Base-by-base conservation (phyloP, 352 stramenopile species). In the Phytophthora foliorum region DNA sequence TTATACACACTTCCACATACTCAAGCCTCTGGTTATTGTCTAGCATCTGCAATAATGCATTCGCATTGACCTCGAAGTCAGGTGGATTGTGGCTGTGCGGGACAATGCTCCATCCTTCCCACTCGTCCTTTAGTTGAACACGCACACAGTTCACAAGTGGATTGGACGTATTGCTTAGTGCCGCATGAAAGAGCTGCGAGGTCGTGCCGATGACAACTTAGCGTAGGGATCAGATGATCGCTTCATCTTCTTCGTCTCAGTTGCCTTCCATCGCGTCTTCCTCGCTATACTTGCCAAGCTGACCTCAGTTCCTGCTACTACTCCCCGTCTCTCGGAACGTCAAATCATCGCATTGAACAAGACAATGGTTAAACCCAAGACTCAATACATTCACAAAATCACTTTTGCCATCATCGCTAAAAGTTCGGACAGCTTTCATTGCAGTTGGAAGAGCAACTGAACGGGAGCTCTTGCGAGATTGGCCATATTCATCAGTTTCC, bases 361-460 rank as follows among this genome's bases (percentile, higher is more conserved):
- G 46, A 14, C 57, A 65, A 19, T 51, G 31, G 10, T 46, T 34
- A 34, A 57, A 65, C 7, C 57, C 57, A 21, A 46, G 46, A 45
- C 51, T 38, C 13, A 65, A 6, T 17, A 42, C 46, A 38, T 65
- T 57, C 34, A 65, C 36, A 9, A 52, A 65, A 4, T 57, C 57
- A 17, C 36, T 54, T 9, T 50, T 21, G 3, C 46, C 57, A 22
- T 64, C 34, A 31, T 57, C 57, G 42, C 36, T 50, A 21, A 64
- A 64, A 41, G 36, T 34, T 17, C 32, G 32, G 16, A 57, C 34
- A 24, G 8, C 31, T 22, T 9, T 19, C 19, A 51, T 39, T 41
- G 25, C 16, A 4, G 8, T 14, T 29, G 16, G n/a, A 39, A 65
- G 25, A 4, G 32, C 38, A 25, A 57, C 24, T 5, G 27, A 8